These are phyloP conservation scores for Wickerhamiella siamensis DNA, from an alignment of 805 yeast genomes.

Conservation along the genomic window DNA sequence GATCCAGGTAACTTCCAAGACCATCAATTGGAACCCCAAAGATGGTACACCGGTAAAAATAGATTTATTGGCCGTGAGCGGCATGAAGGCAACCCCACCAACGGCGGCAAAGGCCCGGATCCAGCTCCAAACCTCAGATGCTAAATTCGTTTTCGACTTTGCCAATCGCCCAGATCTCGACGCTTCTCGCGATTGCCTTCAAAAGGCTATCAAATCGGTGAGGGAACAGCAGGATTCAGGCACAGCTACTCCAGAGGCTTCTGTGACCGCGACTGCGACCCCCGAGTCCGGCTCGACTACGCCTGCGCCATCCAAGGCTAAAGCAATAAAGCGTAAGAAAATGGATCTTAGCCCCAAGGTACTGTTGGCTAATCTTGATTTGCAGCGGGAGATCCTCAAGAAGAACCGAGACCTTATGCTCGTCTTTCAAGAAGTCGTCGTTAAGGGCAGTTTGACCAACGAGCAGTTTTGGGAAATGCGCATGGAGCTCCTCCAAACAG, in stretches of 20 bases:
- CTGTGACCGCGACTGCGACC: slow-evolving; percentile 33
- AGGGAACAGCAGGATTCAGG: slow-evolving; percentile 51
- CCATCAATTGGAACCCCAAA: slow-evolving; percentile 11
- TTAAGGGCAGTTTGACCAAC: slow-evolving; percentile 51
- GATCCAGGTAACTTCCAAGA: slow-evolving; percentile 6
- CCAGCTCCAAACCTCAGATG: slow-evolving; percentile 13
- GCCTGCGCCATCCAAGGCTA: neutral
- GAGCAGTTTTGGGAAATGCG: slow-evolving; percentile 80
- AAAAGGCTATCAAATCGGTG: slow-evolving; percentile 19
- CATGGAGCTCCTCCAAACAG: slow-evolving; percentile 64
- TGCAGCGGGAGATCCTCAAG: slow-evolving; percentile 65
- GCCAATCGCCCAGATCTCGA: slow-evolving; percentile 65
- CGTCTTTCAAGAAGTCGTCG: slow-evolving; percentile 77
- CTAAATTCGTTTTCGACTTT: slow-evolving; percentile 40
- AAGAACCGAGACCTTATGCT: slow-evolving; percentile 56
- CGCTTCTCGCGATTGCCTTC: slow-evolving; percentile 20
- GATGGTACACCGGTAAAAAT: slow-evolving; percentile 6
- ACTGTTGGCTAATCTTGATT: slow-evolving; percentile 51
- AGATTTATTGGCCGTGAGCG: slow-evolving; percentile 11
- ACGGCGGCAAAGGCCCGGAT: slow-evolving; percentile 21
- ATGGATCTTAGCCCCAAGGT: slow-evolving; percentile 38
- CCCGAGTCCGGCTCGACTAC: slow-evolving; percentile 4
- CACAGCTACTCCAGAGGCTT: slow-evolving; percentile 26
- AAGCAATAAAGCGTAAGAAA: neutral
- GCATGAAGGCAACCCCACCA: slow-evolving; percentile 25